These are phyloP conservation scores for Blepharisma undulans DNA, from an alignment of 169 alveolate species.

Conservation along the genomic window DNA sequence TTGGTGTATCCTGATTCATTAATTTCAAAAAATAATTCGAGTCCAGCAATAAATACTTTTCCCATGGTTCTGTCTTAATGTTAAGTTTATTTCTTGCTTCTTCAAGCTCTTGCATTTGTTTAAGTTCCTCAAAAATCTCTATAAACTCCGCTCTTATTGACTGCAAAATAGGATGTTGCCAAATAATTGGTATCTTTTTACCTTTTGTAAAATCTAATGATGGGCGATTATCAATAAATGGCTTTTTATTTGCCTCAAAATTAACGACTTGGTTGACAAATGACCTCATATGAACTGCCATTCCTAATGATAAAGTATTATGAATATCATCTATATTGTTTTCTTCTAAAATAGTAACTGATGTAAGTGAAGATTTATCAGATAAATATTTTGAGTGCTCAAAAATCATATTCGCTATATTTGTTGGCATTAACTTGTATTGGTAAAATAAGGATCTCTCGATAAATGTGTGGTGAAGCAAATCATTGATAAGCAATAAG, in stretches of 20 bases:
- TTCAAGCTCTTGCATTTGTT: background rate
- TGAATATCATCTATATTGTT: conserved; percentile 9
- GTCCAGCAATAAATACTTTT: conserved; percentile 31
- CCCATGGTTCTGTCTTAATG: conserved; percentile 31
- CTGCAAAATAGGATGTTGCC: background rate
- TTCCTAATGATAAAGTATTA: background rate
- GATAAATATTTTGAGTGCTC: conserved; percentile 7
- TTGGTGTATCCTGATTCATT: background rate
- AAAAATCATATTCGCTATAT: background rate
- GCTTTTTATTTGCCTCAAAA: background rate
- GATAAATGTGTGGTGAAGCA: conserved; percentile 19
- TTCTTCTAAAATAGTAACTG: conserved; percentile 12
- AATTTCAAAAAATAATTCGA: background rate
- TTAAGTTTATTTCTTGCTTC: background rate
- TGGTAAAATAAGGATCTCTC: conserved; percentile 23
- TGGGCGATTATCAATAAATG: background rate
- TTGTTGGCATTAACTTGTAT: background rate
- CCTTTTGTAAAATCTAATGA: background rate
- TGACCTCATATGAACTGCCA: background rate
- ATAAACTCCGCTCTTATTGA: background rate
- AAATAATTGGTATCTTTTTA: background rate
- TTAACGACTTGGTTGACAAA: background rate
- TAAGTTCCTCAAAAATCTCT: background rate
- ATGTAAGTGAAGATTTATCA: background rate
- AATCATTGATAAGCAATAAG: background rate